Conservation (phyloP, 495 filamentous ascomycete species). For the Xylaria scruposa region DNA sequence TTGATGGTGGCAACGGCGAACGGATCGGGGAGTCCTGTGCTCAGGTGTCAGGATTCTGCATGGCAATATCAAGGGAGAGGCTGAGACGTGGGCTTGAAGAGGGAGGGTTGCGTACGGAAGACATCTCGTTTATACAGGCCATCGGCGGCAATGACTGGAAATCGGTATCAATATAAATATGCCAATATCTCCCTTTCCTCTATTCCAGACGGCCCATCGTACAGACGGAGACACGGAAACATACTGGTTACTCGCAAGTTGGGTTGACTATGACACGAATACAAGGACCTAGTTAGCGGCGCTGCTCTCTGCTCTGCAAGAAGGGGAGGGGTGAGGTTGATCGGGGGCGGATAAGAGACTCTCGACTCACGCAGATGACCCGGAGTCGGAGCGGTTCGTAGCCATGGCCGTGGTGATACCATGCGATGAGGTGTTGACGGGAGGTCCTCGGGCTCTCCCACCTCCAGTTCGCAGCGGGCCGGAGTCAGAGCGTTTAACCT, state of each 20-base stretch:
- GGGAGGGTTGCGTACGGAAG: conserved; percentile 71
- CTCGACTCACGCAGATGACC: conserved; percentile 40
- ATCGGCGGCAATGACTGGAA: conserved; percentile 95
- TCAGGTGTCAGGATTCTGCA: conserved; percentile 21
- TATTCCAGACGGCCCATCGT: not conserved
- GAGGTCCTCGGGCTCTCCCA: conserved; percentile 25
- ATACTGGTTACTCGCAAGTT: conserved; percentile 72
- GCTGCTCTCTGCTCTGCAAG: conserved; percentile 19
- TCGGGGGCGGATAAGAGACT: not conserved
- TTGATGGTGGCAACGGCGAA: conserved; percentile 96
- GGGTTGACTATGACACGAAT: conserved; percentile 51
- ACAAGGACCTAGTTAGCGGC: conserved; percentile 26
- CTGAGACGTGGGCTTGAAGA: not conserved
- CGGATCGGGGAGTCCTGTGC: conserved; percentile 89
- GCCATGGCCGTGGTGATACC: conserved; percentile 65
- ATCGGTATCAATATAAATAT: not conserved
- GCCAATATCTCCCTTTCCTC: not conserved
- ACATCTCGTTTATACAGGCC: conserved; percentile 99
- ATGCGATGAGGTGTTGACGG: conserved; percentile 92
- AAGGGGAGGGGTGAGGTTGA: not conserved
- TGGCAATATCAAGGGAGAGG: conserved; percentile 24
- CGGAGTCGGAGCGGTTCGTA: conserved; percentile 37
- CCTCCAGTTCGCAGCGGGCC: conserved; percentile 19
- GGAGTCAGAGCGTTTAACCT: conserved; percentile 4
- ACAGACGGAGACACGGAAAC: conserved; percentile 29